Conservation (phyloP, 352 stramenopile species). For the Phytophthora fragariaefolia region DNA sequence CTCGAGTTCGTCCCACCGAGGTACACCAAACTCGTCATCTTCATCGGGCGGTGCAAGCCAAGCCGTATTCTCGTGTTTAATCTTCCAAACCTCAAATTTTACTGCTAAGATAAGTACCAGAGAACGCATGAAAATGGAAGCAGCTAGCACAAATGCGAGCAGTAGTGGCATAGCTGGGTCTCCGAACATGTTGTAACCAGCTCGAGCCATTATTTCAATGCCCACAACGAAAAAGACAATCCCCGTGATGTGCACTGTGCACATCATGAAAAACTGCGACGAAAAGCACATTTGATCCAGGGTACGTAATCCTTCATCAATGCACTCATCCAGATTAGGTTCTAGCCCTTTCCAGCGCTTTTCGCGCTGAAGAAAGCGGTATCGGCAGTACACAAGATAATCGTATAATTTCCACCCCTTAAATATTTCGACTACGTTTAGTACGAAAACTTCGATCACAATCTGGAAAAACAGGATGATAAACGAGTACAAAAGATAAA, state of each 20-base stretch:
- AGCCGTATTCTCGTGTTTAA: constrained; percentile 96
- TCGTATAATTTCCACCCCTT: constrained; percentile 98
- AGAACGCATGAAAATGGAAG: constrained; percentile 64
- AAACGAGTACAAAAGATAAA: constrained; percentile 96
- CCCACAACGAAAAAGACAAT: constrained; percentile 96
- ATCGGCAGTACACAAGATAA: constrained; percentile 96
- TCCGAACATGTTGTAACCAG: constrained; percentile 96
- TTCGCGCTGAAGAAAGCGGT: constrained; percentile 96
- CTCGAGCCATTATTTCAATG: constrained; percentile 96
- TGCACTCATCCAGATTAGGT: constrained; percentile 96
- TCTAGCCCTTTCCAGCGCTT: constrained; percentile 97
- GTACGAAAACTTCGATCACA: constrained; percentile 94
- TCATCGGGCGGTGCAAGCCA: constrained; percentile 93
- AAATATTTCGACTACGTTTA: constrained; percentile 96
- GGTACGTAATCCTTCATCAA: constrained; percentile 95
- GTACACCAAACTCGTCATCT: constrained; percentile 92
- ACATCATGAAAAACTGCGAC: constrained; percentile 98
- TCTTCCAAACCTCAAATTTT: constrained; percentile 94
- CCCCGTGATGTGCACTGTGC: constrained; percentile 92
- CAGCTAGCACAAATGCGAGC: constrained; percentile 70
- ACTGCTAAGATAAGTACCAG: constrained; percentile 87
- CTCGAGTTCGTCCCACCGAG: constrained; percentile 92
- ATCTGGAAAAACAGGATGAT: constrained; percentile 97
- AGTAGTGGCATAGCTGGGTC: constrained; percentile 93
- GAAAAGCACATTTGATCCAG: constrained; percentile 98